Evolutionary conservation across 169 alveolate species (phyloP), one percentile per base, ranked within the genome.

Genomic region (Pseudocohnilembus persalinus): DNA sequence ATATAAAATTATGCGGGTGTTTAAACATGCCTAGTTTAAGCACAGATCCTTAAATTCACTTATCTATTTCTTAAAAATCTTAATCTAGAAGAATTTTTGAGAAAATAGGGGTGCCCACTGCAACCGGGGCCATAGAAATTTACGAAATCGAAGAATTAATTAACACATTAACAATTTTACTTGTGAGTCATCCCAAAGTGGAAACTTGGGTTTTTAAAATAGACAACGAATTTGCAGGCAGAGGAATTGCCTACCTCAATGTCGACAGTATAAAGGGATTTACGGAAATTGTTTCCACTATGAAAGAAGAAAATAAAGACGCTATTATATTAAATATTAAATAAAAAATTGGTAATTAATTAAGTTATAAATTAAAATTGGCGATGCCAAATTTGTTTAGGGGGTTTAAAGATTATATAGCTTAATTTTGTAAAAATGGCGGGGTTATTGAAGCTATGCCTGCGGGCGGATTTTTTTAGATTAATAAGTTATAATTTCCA

Each of bases 361-460:
- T 96, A 25, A 96, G 96, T 0, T 90, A 92, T 82, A 96, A 93
- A 85, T 93, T 93, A n/a, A 93, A 92, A 88, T 89, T 94, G 68
- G 94, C 96, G 29, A 84, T 91, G 76, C 96, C 96, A 83, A 83
- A 90, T 74, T 83, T 96, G 33, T 96, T 91, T 82, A 87, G 89
- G 83, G 88, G 79, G 64, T 96, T 96, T 93, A 92, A 89, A 20
- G 97, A 94, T 83, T 96, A 87, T 86, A 88, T 96, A 29, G 89
- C 90, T 64, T 92, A 90, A 27, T 92, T 94, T 87, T 81, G 92
- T 16, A 91, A 90, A 78, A 91, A 91, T 73, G 96, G 98, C 76
- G 98, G 98, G 31, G 92, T 96, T 0, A 94, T 96, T 33, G 98
- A 96, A 85, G 96, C 97, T 1, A 83, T 96, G 73, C 97, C 98